These are phyloP conservation scores for Elymus sibiricus DNA, from an alignment of 176 grass and related monocot species.

Conservation along the genomic window DNA sequence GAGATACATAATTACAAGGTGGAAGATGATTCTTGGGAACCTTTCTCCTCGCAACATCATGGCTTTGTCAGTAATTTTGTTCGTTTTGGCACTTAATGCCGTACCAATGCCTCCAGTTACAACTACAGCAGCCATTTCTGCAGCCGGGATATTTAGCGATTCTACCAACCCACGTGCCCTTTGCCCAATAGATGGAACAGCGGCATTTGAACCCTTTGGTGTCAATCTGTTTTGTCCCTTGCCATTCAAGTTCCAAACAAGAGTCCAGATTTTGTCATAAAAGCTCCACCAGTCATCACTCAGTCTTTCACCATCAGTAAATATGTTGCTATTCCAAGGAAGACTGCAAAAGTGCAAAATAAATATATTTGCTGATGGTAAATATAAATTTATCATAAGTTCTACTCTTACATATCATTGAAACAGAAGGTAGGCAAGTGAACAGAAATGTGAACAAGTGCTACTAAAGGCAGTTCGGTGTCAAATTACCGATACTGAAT, in stretches of 20 bases:
- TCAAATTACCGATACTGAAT: conserved; percentile 15
- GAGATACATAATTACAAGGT: conserved; percentile 84
- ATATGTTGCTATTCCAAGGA: conserved; percentile 49
- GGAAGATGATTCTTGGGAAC: conserved; percentile 85
- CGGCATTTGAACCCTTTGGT: conserved; percentile 51
- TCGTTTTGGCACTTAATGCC: conserved; percentile 69
- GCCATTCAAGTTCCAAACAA: conserved; percentile 74
- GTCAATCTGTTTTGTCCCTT: conserved; percentile 62
- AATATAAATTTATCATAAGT: conserved; percentile 18
- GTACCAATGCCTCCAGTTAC: conserved; percentile 85
- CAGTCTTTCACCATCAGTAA: conserved; percentile 45
- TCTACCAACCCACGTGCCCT: conserved; percentile 94
- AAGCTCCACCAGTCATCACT: conserved; percentile 71
- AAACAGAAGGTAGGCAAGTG: conserved; percentile 8
- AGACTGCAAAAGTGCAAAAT: conserved; percentile 55
- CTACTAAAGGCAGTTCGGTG: conserved; percentile 11
- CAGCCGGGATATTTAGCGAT: conserved; percentile 94
- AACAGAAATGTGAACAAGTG: conserved; percentile 3
- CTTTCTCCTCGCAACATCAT: conserved; percentile 89
- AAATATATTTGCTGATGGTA: conserved; percentile 15
- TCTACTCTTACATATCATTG: neutral
- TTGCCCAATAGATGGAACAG: conserved; percentile 76
- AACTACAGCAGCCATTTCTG: conserved; percentile 98
- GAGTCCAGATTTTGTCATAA: conserved; percentile 85
- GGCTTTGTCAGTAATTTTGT: conserved; percentile 86